Evolutionary conservation across 306 rosid genomes (phyloP), one percentile per base, ranked within the genome.

Genomic region (Inga laurina): DNA sequence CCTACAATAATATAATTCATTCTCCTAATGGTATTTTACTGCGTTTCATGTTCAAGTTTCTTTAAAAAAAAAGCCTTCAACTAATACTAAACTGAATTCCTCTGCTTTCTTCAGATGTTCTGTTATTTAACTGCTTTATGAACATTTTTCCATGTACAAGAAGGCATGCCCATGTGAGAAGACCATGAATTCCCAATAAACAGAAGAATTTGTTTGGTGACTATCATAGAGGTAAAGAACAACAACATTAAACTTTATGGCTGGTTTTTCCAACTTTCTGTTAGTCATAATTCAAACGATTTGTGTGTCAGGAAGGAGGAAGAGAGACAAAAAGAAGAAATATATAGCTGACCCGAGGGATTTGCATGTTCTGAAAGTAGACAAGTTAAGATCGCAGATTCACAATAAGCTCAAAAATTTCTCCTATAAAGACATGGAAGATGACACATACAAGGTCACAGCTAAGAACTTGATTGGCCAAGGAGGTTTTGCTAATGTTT

Each of bases 401-500:
- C 59, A 35, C 77, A 78, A 72, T 80, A 81, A 79, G 64, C 83
- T 67, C 7, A 71, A 52, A 46, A 10, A 80, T 73, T 87, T 90
- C 44, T 8, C 72, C 75, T 85, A 67, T 27, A 35, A 22, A 61
- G 75, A 56, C 11, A 56, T 90, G 78, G 75, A 79, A 66, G 84
- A 77, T 16, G 90, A 88, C 30, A 90, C 88, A 2, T 48, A 74
- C 39, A 90, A 59, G 45, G 84, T 89, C 81, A 85, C 78, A 18
- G 18, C 12, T 5, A 80, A 74, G 62, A 90, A 87, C 56, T 76
- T 87, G 9, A 68, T 90, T 0, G 88, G 92, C 34, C 85, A 79
- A 78, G 90, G 92, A 0, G 88, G 88, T 56, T 90, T 82, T 49
- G 88, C 85, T 44, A 89, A 90, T 73, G 89, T 90, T 66, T 85